Base-by-base conservation (phyloP, 2,329 filamentous ascomycete genomes). In the Neonectria faginata region DNA sequence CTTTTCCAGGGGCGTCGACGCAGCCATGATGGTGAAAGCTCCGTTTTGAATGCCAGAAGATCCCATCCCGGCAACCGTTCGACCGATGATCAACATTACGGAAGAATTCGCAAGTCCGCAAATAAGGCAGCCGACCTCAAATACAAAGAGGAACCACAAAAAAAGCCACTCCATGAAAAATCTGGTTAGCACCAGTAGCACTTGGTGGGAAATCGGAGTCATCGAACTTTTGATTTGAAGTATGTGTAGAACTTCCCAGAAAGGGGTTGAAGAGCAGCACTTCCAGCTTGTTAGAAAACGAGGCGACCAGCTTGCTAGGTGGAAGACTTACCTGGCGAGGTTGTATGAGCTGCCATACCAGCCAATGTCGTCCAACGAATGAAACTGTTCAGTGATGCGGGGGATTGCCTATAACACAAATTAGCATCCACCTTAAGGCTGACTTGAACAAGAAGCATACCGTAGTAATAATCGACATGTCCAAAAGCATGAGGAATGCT, bases 291-390 rank as follows among this genome's bases (percentile, higher is more conserved):
- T 74, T 41, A 74, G 71, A 47, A 36, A 51, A 79, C 78, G 81
- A 29, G 2, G 33, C 10, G 12, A 20, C 42, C 2, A 0, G n/a
- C 8, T 47, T 9, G 25, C 10, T 47, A 9, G 33, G 48, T 31
- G 3, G 44, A 18, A 16, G 44, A 59, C 71, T 52, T 77, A 79
- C 79, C 78, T 83, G 14, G 81, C 75, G 41, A 87, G 76, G 36
- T 81, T 80, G 68, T 85, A 85, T 20, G 82, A 81, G 53, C 81
- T 82, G 3, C 81, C 83, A 70, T 88, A 88, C 86, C 86, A 88
- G 41, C 85, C 86, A 14, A 88, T 82, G 67, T 88, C 85, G 2
- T 76, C 71, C 0, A 87, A 75, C 12, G 83, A 81, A 60, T 85
- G 80, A 72, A 86, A 84, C 20, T 83, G 77, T 50, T 78, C 81